These are phyloP conservation scores for Vitis cinerea DNA, from an alignment of 164 flowering plant species.

Conservation along the genomic window DNA sequence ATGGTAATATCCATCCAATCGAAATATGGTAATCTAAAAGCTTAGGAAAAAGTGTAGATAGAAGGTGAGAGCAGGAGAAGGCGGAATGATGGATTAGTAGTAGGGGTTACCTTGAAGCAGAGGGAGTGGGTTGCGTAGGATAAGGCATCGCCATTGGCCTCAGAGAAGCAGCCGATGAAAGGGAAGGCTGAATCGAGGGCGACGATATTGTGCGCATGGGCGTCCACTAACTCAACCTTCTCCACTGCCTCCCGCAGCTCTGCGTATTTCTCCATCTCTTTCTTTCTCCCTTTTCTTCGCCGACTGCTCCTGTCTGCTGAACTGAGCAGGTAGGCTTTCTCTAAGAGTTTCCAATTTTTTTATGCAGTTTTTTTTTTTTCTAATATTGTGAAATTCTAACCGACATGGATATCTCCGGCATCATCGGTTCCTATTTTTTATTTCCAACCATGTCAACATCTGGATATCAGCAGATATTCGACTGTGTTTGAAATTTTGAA, in stretches of 20 bases:
- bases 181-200: constrained; percentile 59
- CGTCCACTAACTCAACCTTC: constrained; percentile 61
- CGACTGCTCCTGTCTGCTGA: neutral
- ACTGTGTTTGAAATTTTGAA: too few species aligned
- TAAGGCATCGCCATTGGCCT: constrained; percentile 73
- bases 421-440: too few species aligned
- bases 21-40: too few species aligned
- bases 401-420: too few species aligned
- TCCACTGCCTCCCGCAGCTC: constrained; percentile 62
- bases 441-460: too few species aligned
- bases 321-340: too few species aligned
- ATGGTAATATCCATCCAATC: too few species aligned
- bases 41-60: neutral
- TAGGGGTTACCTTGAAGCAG: constrained; percentile 65
- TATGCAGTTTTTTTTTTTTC: too few species aligned
- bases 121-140: constrained; percentile 56
- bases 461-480: too few species aligned
- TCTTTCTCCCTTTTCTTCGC: constrained; percentile 10
- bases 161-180: constrained; percentile 68
- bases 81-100: neutral
- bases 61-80: neutral
- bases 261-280: constrained; percentile 34
- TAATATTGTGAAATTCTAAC: too few species aligned
- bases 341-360: too few species aligned
- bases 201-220: constrained; percentile 84